These are phyloP conservation scores for Trichoderma sp. DNA, from an alignment of 2,329 filamentous ascomycete genomes.

Conservation along the genomic window DNA sequence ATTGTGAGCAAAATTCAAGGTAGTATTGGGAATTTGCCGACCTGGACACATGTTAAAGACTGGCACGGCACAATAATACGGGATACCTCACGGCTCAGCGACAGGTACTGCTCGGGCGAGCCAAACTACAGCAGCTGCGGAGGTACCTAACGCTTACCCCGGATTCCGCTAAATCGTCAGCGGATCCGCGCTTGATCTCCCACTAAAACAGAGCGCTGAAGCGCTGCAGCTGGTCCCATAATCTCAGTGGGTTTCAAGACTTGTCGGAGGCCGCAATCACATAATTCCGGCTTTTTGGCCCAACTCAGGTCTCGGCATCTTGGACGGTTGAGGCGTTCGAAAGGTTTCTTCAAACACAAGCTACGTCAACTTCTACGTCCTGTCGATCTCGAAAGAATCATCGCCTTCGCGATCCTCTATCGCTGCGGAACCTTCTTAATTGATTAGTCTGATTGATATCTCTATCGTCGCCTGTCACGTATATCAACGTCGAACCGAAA, in stretches of 20 bases:
- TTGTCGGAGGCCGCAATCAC: conserved; percentile 28
- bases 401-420: neutral
- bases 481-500: too few species aligned
- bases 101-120: conserved; percentile 9
- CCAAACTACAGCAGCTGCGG: conserved; percentile 18
- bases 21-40: neutral
- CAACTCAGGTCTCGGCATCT: neutral
- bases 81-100: too few species aligned
- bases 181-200: conserved; percentile 21
- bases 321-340: neutral
- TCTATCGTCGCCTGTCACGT: too few species aligned
- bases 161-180: conserved; percentile 26
- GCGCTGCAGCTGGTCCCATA: neutral
- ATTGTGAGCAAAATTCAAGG: conserved; percentile 18
- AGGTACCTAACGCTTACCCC: conserved; percentile 20
- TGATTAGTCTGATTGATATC: too few species aligned
- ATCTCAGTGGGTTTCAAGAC: too few species aligned
- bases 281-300: conserved; percentile 22
- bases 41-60: neutral
- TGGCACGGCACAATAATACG: neutral
- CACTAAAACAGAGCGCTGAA: conserved; percentile 16
- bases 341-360: neutral
- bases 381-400: neutral
- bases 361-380: neutral
- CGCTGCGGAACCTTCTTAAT: neutral